A percentile compares a stretch with the other conserved stretches of the same genome.
phyloP scores from a whole-genome alignment of 768 basidiomycete species.

The Paxillus rubicundulus region DNA sequence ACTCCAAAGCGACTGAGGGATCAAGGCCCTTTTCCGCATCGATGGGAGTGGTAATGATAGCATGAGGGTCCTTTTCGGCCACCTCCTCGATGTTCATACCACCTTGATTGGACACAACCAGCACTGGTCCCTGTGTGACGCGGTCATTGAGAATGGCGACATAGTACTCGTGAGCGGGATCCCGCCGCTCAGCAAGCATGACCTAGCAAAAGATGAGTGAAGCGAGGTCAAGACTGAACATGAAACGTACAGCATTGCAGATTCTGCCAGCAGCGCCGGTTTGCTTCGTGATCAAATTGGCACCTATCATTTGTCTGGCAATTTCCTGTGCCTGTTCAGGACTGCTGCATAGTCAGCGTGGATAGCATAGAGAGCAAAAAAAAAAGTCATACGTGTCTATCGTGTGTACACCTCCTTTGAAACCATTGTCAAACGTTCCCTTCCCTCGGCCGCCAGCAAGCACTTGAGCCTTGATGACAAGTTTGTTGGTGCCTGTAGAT shows the following conservation, averaged over 20 bases:
- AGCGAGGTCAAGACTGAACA: neutral
- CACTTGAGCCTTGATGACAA: constrained; percentile 98
- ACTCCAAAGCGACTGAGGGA: constrained; percentile 61
- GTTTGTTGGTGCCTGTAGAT: constrained; percentile 60
- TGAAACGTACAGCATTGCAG: constrained; percentile 82
- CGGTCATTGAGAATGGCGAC: constrained; percentile 97
- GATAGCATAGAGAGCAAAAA: neutral
- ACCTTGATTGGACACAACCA: constrained; percentile 87
- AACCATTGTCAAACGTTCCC: constrained; percentile 92
- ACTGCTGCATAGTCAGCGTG: constrained; percentile 38
- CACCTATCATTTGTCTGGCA: constrained; percentile 91
- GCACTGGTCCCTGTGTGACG: constrained; percentile 79
- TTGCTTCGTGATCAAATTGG: constrained; percentile 97
- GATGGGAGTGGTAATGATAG: constrained; percentile 95
- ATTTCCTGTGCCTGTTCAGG: constrained; percentile 86
- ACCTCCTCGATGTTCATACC: constrained; percentile 99
- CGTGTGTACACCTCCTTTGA: constrained; percentile 97
- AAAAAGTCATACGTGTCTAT: constrained; percentile 63
- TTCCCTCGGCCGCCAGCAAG: constrained; percentile 98
- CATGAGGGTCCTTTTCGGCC: constrained; percentile 88
- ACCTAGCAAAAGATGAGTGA: constrained; percentile 52
- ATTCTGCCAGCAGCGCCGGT: constrained; percentile 89
- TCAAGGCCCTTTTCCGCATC: constrained; percentile 79
- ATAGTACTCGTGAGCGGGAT: constrained; percentile 96
- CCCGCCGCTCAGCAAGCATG: constrained; percentile 95